A percentile compares a stretch with the other conserved stretches of the same genome.
Conservation (phyloP, 192 early-diverging fungal species). For the Diversispora epigaea region DNA sequence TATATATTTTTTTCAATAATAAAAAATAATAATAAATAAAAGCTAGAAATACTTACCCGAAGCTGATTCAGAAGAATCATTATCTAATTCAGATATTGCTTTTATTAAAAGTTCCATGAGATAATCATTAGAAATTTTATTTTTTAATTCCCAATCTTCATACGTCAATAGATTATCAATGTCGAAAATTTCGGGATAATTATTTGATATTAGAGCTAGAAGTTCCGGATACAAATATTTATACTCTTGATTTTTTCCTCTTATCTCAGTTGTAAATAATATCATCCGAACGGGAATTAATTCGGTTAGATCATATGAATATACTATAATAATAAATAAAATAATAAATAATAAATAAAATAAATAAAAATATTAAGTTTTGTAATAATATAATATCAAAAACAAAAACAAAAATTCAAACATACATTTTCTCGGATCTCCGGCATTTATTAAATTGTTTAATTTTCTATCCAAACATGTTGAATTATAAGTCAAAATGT, state of each 20-base stretch:
- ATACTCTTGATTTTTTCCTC: constrained; percentile 33
- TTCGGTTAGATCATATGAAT: constrained; percentile 34
- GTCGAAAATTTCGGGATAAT: constrained; percentile 45
- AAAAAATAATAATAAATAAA: too few species aligned
- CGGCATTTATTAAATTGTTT: neutral
- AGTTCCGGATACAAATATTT: constrained; percentile 43
- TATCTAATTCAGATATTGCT: neutral
- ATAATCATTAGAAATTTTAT: neutral
- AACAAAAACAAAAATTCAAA: neutral
- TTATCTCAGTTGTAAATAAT: constrained; percentile 34
- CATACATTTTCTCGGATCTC: neutral
- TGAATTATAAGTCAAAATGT: constrained; percentile 39
- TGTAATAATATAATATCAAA: neutral
- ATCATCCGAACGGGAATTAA: constrained; percentile 38
- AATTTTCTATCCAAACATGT: neutral
- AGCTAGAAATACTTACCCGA: neutral
- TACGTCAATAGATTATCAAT: constrained; percentile 36
- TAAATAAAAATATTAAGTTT: neutral
- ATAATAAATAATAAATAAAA: neutral
- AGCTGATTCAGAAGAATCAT: neutral
- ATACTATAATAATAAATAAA: constrained; percentile 30
- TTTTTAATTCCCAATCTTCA: constrained; percentile 30
- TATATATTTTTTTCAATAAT: too few species aligned
- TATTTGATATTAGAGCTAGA: constrained; percentile 33
- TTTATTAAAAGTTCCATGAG: neutral